Evolutionary conservation across 2,329 filamentous ascomycete genomes (phyloP).

Genomic region (Plenodomus biglobosus): DNA sequence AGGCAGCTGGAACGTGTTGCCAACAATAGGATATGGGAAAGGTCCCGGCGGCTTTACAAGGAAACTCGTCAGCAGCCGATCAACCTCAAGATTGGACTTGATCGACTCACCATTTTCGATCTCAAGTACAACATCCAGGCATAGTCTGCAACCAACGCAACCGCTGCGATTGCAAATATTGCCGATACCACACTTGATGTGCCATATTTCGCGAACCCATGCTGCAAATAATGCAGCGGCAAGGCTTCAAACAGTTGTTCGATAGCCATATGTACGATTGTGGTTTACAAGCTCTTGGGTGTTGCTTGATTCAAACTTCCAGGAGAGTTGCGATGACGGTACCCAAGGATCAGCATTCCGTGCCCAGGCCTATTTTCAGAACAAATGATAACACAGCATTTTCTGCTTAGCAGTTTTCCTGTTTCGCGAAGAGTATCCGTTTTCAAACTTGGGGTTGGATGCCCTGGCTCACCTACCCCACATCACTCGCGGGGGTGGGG

Average conservation of each 20-base stretch:
- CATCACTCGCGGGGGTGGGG: conserved; percentile 18
- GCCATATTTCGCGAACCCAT: conserved; percentile 37
- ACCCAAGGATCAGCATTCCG: background rate
- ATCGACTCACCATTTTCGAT: conserved; percentile 48
- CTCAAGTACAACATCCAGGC: conserved; percentile 54
- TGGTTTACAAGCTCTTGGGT: background rate
- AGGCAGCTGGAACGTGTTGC: conserved; percentile 59
- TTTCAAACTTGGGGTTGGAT: background rate
- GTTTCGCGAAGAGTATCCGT: background rate
- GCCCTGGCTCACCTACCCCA: conserved; percentile 25
- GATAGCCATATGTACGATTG: conserved; percentile 27
- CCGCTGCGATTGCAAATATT: conserved; percentile 20
- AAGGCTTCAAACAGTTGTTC: conserved; percentile 34
- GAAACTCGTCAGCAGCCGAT: too few species aligned
- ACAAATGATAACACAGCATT: background rate
- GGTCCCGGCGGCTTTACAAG: conserved; percentile 56
- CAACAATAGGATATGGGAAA: conserved; percentile 56
- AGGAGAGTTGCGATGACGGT: background rate
- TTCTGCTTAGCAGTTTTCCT: background rate
- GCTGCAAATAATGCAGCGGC: conserved; percentile 32
- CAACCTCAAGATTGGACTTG: too few species aligned
- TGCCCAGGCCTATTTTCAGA: background rate
- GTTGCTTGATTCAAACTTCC: background rate
- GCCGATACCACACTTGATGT: conserved; percentile 24
- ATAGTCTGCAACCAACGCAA: conserved; percentile 48